Conservation (phyloP, 208 protist species). For the Novymonas esmeraldas region DNA sequence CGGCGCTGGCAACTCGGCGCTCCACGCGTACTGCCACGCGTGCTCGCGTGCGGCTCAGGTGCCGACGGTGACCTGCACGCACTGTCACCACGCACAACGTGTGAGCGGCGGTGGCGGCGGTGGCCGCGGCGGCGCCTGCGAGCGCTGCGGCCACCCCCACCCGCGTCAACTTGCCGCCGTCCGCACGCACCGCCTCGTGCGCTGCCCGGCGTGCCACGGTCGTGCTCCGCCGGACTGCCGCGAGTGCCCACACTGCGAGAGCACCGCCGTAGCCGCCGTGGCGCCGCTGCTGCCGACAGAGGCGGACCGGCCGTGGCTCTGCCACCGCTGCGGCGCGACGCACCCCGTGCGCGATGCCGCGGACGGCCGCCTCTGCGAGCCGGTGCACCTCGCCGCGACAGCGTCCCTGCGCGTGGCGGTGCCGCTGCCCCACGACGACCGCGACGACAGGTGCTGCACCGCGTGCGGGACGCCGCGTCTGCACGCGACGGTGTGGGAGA, state of each 20-base stretch:
- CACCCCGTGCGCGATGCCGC: constrained; percentile 24
- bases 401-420: background rate
- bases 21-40: constrained; percentile 49
- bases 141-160: constrained; percentile 40
- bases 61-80: constrained; percentile 24
- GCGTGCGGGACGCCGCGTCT: constrained; percentile 40
- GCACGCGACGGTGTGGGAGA: constrained; percentile 37
- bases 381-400: background rate
- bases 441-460: constrained; percentile 30
- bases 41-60: constrained; percentile 35
- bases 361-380: background rate
- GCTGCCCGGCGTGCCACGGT: constrained; percentile 45
- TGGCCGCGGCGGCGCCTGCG: constrained; percentile 11
- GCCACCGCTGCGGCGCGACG: constrained; percentile 33
- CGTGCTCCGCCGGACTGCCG: constrained; percentile 20
- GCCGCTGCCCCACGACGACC: too few species aligned
- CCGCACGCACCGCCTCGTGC: constrained; percentile 24
- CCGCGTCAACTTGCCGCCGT: constrained; percentile 43
- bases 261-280: constrained; percentile 25
- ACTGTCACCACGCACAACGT: constrained; percentile 10
- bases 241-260: constrained; percentile 41
- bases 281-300: constrained; percentile 34
- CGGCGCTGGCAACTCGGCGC: constrained; percentile 45
- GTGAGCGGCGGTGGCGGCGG: background rate
- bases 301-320: constrained; percentile 46